Conservation (phyloP, 2,329 filamentous ascomycete genomes). For the Apiospora marii region DNA sequence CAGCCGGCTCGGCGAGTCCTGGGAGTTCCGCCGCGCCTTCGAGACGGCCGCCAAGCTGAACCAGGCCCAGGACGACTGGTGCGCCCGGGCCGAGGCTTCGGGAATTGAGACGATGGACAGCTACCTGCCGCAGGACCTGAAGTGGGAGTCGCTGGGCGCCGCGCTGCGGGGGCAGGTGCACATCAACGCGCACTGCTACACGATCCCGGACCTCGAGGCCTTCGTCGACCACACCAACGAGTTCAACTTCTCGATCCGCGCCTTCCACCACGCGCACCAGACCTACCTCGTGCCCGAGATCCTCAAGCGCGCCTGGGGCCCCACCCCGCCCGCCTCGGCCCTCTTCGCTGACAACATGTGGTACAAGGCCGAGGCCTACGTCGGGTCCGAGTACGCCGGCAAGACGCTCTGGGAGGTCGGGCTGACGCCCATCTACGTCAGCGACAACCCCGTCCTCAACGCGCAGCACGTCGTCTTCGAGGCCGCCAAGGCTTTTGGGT, state of each 20-base stretch:
- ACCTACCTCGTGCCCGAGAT: constrained; percentile 73
- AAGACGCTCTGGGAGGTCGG: constrained; percentile 71
- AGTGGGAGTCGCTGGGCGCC: constrained; percentile 69
- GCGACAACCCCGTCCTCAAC: constrained; percentile 74
- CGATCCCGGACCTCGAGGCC: constrained; percentile 71
- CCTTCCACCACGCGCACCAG: constrained; percentile 75
- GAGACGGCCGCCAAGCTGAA: constrained; percentile 66
- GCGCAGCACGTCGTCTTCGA: constrained; percentile 75
- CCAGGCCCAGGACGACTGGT: constrained; percentile 73
- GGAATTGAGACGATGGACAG: constrained; percentile 57
- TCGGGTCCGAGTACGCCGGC: constrained; percentile 70
- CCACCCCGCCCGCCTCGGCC: constrained; percentile 62
- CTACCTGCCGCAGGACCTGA: constrained; percentile 68
- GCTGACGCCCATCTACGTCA: constrained; percentile 73
- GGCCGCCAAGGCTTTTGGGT: constrained; percentile 66
- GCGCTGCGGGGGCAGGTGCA: constrained; percentile 72
- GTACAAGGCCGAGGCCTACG: constrained; percentile 73
- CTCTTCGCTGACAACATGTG: constrained; percentile 77
- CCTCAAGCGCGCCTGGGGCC: constrained; percentile 63
- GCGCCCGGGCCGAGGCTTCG: constrained; percentile 58
- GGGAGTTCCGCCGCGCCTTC: constrained; percentile 72
- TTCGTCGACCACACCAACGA: constrained; percentile 76
- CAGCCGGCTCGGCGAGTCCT: constrained; percentile 73
- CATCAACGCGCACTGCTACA: constrained; percentile 78
- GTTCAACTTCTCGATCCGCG: constrained; percentile 71